Percentiles rank a stretch among this genome's conserved stretches.
These are phyloP conservation scores for Ogataea pignaliae DNA, from an alignment of 805 yeast species.

Conservation along the genomic window DNA sequence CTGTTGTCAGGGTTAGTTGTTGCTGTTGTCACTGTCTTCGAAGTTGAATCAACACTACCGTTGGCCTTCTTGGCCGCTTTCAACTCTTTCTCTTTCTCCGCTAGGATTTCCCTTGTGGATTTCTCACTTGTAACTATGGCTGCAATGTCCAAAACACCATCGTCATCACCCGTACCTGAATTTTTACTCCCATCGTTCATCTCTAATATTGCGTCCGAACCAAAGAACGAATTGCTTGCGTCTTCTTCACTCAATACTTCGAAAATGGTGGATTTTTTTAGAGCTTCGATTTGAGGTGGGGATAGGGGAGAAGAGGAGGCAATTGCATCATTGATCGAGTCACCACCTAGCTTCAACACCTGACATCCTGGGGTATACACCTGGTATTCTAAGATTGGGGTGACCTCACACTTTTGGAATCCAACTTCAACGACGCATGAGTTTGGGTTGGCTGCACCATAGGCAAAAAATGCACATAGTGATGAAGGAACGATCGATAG, in stretches of 20 bases:
- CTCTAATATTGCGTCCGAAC: slow-evolving; percentile 42
- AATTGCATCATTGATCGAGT: slow-evolving; percentile 47
- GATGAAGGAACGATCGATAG: slow-evolving; percentile 66
- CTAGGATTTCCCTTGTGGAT: slow-evolving; percentile 45
- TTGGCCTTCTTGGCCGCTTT: slow-evolving; percentile 11
- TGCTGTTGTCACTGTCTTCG: neutral
- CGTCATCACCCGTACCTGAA: slow-evolving; percentile 39
- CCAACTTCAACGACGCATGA: slow-evolving; percentile 82
- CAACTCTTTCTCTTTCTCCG: slow-evolving; percentile 22
- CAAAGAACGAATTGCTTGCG: slow-evolving; percentile 56
- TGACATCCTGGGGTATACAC: slow-evolving; percentile 47
- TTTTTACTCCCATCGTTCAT: slow-evolving; percentile 11
- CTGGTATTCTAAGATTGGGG: slow-evolving; percentile 75
- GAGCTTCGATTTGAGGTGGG: slow-evolving; percentile 58
- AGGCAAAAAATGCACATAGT: slow-evolving; percentile 68
- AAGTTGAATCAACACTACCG: slow-evolving; percentile 2
- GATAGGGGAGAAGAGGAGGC: slow-evolving; percentile 55
- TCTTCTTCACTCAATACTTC: slow-evolving; percentile 75
- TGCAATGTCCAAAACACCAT: slow-evolving; percentile 82
- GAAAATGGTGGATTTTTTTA: slow-evolving; percentile 70
- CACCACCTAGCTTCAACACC: slow-evolving; percentile 52
- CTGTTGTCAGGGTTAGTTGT: slow-evolving; percentile 1
- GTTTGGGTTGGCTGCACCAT: slow-evolving; percentile 52
- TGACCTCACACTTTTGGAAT: slow-evolving; percentile 63
- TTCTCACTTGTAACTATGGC: slow-evolving; percentile 78